Conservation (phyloP, 2,329 filamentous ascomycete species). For the Phialocephala sp. region DNA sequence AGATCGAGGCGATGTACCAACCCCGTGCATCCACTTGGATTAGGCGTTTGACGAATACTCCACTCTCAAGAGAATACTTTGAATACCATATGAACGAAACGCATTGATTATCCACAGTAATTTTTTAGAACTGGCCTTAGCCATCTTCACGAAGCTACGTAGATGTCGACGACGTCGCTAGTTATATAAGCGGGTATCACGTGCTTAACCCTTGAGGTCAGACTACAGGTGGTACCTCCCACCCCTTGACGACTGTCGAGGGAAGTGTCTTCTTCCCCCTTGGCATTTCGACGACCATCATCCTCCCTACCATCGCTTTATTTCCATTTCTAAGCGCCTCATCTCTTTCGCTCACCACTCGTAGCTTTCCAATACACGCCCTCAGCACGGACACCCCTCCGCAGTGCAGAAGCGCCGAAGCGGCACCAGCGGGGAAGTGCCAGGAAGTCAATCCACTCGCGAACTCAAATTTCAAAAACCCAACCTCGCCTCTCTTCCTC, state of each 20-base stretch:
- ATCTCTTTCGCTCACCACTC: background rate
- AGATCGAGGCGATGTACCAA: background rate
- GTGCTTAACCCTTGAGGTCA: background rate
- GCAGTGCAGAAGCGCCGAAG: background rate
- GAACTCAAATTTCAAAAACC: background rate
- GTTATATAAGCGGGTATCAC: background rate
- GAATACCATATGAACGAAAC: too few relatives aligned
- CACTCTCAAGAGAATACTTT: too few relatives aligned
- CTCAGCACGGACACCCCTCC: background rate
- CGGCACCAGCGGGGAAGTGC: slow-evolving; percentile 4
- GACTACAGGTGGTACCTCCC: too few relatives aligned
- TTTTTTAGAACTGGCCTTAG: too few relatives aligned
- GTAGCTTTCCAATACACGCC: background rate
- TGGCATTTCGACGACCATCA: background rate
- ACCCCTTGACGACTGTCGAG: background rate
- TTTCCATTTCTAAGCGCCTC: background rate
- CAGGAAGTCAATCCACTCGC: background rate
- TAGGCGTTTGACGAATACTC: background rate
- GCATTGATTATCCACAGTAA: too few relatives aligned
- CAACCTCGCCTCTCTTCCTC: background rate
- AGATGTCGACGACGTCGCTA: background rate
- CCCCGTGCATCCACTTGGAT: background rate
- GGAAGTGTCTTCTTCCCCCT: background rate
- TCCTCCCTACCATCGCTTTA: background rate
- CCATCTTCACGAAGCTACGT: background rate